These are phyloP conservation scores for Solanum sparsipilum DNA, from an alignment of 257 asterid species.

Conservation along the genomic window DNA sequence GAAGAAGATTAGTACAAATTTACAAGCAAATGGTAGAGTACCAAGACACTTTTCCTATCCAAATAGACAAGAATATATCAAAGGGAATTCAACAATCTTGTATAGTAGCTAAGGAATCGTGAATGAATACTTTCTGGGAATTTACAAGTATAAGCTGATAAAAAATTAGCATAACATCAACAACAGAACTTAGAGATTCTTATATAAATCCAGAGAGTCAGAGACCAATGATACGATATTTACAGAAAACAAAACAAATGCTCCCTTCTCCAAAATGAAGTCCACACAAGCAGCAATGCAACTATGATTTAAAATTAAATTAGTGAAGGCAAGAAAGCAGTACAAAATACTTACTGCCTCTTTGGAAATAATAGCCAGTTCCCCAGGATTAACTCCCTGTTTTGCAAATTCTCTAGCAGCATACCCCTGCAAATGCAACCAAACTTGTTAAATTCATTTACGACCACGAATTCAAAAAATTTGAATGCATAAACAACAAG, in stretches of 20 bases:
- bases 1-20: neutral
- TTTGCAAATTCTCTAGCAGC: constrained; percentile 93
- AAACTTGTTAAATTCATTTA: neutral
- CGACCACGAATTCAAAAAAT: neutral
- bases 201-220: neutral
- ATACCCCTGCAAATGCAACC: constrained; percentile 55
- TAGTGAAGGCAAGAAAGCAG: neutral
- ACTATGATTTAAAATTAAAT: neutral
- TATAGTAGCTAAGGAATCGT: neutral
- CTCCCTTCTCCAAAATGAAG: neutral
- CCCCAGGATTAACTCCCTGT: constrained; percentile 85
- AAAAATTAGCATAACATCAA: neutral
- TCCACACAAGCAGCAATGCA: neutral
- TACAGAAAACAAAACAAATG: neutral
- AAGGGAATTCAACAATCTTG: neutral
- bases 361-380: constrained; percentile 83
- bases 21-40: neutral
- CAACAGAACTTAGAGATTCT: neutral
- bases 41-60: neutral
- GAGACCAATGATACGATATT: neutral
- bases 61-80: neutral
- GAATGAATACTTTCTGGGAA: neutral
- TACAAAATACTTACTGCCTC: constrained; percentile 60
- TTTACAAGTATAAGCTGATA: neutral
- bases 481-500: neutral